These are phyloP conservation scores for Globisporangium cylindrosporum DNA, from an alignment of 352 stramenopile genomes.

Conservation along the genomic window DNA sequence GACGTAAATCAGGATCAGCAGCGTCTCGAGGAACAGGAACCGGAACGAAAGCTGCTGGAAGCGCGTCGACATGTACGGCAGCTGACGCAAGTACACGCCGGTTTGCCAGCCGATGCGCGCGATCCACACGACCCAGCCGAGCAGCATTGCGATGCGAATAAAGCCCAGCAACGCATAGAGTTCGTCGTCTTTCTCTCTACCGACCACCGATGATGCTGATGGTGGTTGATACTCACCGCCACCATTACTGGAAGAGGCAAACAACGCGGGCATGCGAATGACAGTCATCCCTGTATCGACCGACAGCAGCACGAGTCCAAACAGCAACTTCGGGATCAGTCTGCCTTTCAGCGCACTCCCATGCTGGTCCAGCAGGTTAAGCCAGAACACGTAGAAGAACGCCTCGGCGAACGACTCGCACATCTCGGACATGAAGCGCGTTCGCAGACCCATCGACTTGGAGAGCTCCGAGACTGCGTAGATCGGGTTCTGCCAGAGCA, in stretches of 20 bases:
- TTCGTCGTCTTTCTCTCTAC: constrained; percentile 34
- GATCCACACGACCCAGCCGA: constrained; percentile 78
- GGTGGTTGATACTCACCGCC: neutral
- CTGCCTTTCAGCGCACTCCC: constrained; percentile 14
- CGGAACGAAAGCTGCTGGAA: constrained; percentile 87
- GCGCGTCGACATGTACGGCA: constrained; percentile 84
- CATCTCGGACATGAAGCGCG: constrained; percentile 57
- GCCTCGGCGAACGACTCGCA: constrained; percentile 71
- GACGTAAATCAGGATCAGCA: constrained; percentile 76
- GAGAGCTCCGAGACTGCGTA: constrained; percentile 64
- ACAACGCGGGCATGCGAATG: constrained; percentile 61
- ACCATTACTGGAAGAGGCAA: constrained; percentile 14
- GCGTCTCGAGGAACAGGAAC: constrained; percentile 74
- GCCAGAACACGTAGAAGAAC: constrained; percentile 79
- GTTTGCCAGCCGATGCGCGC: constrained; percentile 52
- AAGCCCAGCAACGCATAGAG: constrained; percentile 72
- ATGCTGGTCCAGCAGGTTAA: constrained; percentile 80
- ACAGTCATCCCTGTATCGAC: constrained; percentile 62
- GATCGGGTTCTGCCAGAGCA: constrained; percentile 85
- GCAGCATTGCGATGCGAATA: constrained; percentile 47
- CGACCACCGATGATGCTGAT: constrained; percentile 3
- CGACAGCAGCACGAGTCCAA: constrained; percentile 43
- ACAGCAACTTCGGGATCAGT: constrained; percentile 31
- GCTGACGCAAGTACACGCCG: constrained; percentile 47
- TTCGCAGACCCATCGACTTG: constrained; percentile 49